Base-by-base conservation (phyloP, 163 green algal genomes). In the Volvox carteri region DNA sequence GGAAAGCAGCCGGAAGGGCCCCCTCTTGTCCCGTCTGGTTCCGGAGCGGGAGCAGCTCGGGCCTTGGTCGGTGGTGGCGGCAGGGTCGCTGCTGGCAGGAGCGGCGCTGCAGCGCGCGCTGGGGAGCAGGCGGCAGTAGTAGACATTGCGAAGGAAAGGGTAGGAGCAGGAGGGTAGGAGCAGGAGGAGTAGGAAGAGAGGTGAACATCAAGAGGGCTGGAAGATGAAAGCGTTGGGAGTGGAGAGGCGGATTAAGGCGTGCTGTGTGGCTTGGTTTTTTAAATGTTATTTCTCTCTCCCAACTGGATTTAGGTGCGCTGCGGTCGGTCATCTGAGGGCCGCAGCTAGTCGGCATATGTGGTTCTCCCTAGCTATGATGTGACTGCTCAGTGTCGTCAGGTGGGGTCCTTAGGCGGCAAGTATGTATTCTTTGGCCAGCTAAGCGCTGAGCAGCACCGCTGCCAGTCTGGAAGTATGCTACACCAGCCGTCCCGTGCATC, bases 21-120 rank as follows among this genome's bases (percentile, higher is more conserved):
- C 48, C 25, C 83, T n/a, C n/a, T n/a, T 88, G 16, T 33, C 68
- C 19, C n/a, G 33, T 19, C 83, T 88, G 35, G 35, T 88, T 23
- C 67, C 48, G 3, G 12, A 58, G 2, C 28, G 23, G 9, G 83
- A 88, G 12, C 68, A 81, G 33, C 48, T 81, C 67, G 83, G 50
- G 18, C 67, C 42, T 4, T 60, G 48, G 35, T 42, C 77, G 25
- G 21, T 60, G 83, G 19, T 88, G 37, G 80, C 80, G 46, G 80
- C 68, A 14, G 83, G 25, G 25, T 68, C 62, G 35, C 48, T 88
- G 48, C 62, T 44, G 37, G 68, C 50, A 6, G 83, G 67, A 0
- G 68, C 33, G 25, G 48, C 62, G 48, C 83, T 88, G 83, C 46
- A 72, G 65, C 81, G 81, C 0, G 65, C 37, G 8, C 1, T 79